Evolutionary conservation across 1,284 basidiomycete species (phyloP).

Genomic region (Ceratobasidium sp.): DNA sequence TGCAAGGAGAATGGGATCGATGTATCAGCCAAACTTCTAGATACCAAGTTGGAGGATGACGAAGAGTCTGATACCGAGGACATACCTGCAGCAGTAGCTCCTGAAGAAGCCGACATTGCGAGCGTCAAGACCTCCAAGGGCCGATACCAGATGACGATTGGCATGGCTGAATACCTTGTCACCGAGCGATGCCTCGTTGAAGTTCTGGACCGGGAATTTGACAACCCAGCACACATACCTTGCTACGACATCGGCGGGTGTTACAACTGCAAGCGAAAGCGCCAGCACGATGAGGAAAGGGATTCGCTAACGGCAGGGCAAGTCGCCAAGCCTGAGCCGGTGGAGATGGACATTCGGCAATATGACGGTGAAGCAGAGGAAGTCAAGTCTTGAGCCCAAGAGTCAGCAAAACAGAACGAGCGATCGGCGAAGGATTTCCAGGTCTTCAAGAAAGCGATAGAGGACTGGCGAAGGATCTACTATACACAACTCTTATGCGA

Average conservation of each 20-base stretch:
- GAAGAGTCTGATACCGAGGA: background rate
- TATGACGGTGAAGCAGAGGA: background rate
- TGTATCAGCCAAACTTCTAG: background rate
- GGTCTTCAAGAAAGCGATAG: background rate
- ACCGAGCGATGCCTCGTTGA: background rate
- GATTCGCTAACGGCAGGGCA: too few species aligned
- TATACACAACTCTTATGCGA: background rate
- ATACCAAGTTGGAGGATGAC: background rate
- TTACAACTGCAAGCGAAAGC: background rate
- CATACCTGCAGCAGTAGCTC: too few species aligned
- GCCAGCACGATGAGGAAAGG: too few species aligned
- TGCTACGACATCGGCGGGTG: conserved; percentile 3
- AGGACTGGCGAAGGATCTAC: background rate
- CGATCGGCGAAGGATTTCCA: background rate
- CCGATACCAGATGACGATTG: background rate
- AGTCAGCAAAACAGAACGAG: background rate
- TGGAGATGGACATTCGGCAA: background rate
- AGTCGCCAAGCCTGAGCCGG: too few species aligned
- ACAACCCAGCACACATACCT: background rate
- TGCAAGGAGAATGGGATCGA: background rate
- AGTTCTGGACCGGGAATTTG: background rate
- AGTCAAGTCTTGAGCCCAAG: too few species aligned
- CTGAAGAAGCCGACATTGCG: too few species aligned
- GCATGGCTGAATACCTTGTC: background rate
- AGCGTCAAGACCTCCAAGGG: too few species aligned